Evolutionary conservation across 202 grass and related monocot genomes (phyloP), one percentile per base, ranked within the genome.

Genomic region (Hordeum pubiflorum): DNA sequence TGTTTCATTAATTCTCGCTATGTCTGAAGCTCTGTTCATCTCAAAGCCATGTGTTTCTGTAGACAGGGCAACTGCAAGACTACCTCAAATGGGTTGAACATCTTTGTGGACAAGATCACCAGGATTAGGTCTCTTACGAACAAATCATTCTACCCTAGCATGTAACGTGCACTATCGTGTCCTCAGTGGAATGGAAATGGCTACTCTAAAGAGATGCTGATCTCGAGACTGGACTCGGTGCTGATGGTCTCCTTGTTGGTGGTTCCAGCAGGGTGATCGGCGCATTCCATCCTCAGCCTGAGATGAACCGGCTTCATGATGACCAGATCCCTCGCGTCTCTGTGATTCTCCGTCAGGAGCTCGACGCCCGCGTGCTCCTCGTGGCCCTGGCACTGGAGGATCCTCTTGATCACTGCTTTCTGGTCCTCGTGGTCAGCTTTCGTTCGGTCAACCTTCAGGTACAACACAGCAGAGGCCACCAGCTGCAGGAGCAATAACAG

Each of bases 171-270:
- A 57, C 23, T 22, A 29, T 2, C 18, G 5, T 13, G 50, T 21
- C 26, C 5, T 72, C 23, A 55, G 32, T n/a, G 40, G 71, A 59
- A 60, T 40, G 12, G 24, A 70, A 70, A 69, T 44, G 41, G 15
- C 71, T 80, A 80, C 6, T 91, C 89, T 56, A 91, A 66, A 9
- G 82, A 79, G 77, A 97, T 59, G 31, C 83, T 59, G 61, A 94
- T 75, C 31, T 79, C 63, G 29, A 97, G 62, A 56, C 68, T 84
- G 34, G 94, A 92, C 65, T 97, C 92, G 0, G 88, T 94, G 37
- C 36, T 86, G 85, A 92, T 87, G 17, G 92, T 97, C 86, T 92
- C 94, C 41, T 91, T 94, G 81, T 86, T 91, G 3, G 87, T 94
- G 58, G 85, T 39, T 6, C 81, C 88, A 4, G 87, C 83, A 4